A percentile compares a stretch with the other conserved stretches of the same genome.
Conservation (phyloP, 106 monocot species). For the Dioscorea alata region DNA sequence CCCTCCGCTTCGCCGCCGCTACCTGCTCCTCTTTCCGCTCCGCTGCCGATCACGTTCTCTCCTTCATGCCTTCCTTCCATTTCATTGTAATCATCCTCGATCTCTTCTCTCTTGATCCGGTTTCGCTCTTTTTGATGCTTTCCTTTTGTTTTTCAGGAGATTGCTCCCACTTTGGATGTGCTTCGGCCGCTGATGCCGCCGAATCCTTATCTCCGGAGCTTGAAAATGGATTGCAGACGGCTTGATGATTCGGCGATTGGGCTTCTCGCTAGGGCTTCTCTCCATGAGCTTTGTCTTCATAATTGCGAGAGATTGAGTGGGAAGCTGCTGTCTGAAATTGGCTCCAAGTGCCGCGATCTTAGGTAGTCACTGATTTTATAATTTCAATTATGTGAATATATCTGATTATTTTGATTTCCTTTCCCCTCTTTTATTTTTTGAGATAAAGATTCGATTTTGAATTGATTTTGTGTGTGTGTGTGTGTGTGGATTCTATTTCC, state of each 20-base stretch:
- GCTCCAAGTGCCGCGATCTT: constrained; percentile 54
- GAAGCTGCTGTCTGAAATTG: constrained; percentile 51
- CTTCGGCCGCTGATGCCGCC: constrained; percentile 59
- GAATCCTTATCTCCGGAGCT: constrained; percentile 63
- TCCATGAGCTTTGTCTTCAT: constrained; percentile 60
- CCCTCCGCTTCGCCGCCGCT: constrained; percentile 67
- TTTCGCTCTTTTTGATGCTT: neutral
- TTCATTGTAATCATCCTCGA: constrained; percentile 39
- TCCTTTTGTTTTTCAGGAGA: constrained; percentile 36
- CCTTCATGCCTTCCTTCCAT: constrained; percentile 69
- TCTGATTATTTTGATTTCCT: too few relatives aligned
- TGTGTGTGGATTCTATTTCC: too few relatives aligned
- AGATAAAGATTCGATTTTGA: too few relatives aligned
- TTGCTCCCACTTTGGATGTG: constrained; percentile 58
- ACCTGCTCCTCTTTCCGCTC: constrained; percentile 55
- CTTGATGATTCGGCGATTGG: constrained; percentile 57
- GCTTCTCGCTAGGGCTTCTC: constrained; percentile 39
- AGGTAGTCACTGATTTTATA: constrained; percentile 36
- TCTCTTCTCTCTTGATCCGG: neutral
- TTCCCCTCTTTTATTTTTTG: too few relatives aligned
- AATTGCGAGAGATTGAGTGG: constrained; percentile 77
- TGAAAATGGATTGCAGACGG: constrained; percentile 67
- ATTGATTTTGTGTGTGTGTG: too few relatives aligned
- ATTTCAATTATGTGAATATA: neutral
- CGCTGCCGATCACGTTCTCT: constrained; percentile 52